Percentiles rank a stretch among this genome's conserved stretches.
Conservation (phyloP, 139 green algal genomes). For the Edaphochlamys debaryana region DNA sequence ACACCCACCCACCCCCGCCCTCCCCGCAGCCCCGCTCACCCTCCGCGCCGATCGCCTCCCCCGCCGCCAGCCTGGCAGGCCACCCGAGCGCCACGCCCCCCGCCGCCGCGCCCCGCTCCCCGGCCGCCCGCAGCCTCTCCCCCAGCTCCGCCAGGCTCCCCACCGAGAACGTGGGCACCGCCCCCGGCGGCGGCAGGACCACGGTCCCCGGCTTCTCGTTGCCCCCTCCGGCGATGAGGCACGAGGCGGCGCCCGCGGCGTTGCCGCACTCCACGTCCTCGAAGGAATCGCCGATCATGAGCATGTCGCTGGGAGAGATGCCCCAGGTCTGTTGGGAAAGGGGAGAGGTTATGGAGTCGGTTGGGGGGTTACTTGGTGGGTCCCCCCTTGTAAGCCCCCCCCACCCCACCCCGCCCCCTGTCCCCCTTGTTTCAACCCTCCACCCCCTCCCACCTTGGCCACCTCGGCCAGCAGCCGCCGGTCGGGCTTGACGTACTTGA, state of each 20-base stretch:
- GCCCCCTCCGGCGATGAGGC: slow-evolving; percentile 52
- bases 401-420: no score
- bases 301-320: slow-evolving; percentile 59
- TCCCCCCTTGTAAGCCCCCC: no score
- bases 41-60: slow-evolving; percentile 27
- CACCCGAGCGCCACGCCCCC: slow-evolving; percentile 54
- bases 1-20: no score
- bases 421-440: no score
- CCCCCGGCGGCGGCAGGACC: slow-evolving; percentile 50
- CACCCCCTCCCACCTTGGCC: slow-evolving; percentile 70
- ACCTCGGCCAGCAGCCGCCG: slow-evolving; percentile 71
- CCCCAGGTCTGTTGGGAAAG: slow-evolving; percentile 50
- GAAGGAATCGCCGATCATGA: slow-evolving; percentile 82
- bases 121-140: slow-evolving; percentile 42
- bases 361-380: no score
- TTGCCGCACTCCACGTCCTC: slow-evolving; percentile 66
- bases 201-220: slow-evolving; percentile 61
- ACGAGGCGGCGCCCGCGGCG: slow-evolving; percentile 75
- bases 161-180: slow-evolving; percentile 75
- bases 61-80: slow-evolving; percentile 42
- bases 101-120: not conserved
- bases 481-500: slow-evolving; percentile 79
- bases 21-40: no score
- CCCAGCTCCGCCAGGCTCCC: slow-evolving; percentile 59
- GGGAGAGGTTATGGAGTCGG: no score